Evolutionary conservation across 305 asterid genomes (phyloP).

Genomic region (Rubia peregrina): DNA sequence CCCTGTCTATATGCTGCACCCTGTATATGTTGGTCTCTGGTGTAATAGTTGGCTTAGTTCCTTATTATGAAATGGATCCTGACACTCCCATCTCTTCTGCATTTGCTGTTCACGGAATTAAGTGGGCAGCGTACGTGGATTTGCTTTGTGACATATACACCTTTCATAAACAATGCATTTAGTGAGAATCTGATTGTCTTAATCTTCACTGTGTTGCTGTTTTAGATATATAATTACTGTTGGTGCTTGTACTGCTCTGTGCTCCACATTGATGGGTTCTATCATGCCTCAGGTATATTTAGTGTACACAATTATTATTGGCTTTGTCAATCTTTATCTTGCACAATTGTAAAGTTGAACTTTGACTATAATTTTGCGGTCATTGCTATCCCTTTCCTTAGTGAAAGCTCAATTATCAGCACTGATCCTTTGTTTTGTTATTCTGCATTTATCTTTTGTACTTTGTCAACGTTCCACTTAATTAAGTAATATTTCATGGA

Average conservation of each 20-base stretch:
- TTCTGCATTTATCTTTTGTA: background rate
- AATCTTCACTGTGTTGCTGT: constrained; percentile 10
- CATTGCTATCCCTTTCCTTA: background rate
- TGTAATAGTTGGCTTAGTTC: constrained; percentile 87
- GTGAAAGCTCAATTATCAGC: background rate
- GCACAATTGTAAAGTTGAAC: background rate
- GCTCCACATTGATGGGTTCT: constrained; percentile 94
- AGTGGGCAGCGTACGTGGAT: constrained; percentile 86
- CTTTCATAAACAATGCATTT: background rate
- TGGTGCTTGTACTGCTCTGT: constrained; percentile 87
- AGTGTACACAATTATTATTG: background rate
- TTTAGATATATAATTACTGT: constrained; percentile 57
- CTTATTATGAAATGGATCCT: constrained; percentile 91
- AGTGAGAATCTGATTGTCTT: background rate
- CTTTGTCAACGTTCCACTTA: background rate
- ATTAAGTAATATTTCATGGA: background rate
- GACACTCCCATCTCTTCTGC: constrained; percentile 98
- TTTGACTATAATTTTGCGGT: background rate
- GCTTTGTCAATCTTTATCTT: background rate
- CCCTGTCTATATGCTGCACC: constrained; percentile 72
- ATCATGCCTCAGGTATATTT: constrained; percentile 72
- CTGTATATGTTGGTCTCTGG: constrained; percentile 95
- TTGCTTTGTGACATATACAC: background rate
- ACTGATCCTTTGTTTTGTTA: background rate
- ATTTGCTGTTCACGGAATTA: constrained; percentile 59